Percentiles rank a stretch among this genome's conserved stretches.
These are phyloP conservation scores for Agastache rugosa DNA, from an alignment of 257 asterid species.

Conservation along the genomic window DNA sequence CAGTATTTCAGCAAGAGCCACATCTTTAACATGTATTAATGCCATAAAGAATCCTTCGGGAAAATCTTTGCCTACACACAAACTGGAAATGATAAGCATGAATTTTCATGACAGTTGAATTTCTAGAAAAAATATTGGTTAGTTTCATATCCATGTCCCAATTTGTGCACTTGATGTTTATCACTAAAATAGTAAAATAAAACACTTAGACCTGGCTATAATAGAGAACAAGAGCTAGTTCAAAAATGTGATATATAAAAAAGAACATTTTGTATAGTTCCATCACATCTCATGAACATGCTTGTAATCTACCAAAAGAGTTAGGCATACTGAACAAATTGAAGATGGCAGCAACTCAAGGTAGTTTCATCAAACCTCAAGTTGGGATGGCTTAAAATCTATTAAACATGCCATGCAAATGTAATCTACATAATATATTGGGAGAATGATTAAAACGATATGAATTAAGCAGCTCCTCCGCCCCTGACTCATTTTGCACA, in stretches of 20 bases:
- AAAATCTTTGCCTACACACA: slow-evolving; percentile 29
- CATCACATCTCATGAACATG: not conserved
- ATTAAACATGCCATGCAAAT: not conserved
- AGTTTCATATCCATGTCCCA: not conserved
- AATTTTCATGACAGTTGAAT: not conserved
- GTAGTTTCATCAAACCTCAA: not conserved
- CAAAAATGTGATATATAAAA: not conserved
- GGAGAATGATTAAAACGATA: not conserved
- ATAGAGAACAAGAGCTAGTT: not conserved
- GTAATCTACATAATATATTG: not conserved
- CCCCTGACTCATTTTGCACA: not conserved
- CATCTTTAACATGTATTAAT: slow-evolving; percentile 80
- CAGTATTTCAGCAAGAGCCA: slow-evolving; percentile 81
- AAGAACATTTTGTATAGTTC: not conserved
- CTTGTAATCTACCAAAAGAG: not conserved
- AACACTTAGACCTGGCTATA: not conserved
- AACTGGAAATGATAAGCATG: slow-evolving; percentile 23
- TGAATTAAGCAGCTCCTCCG: not conserved
- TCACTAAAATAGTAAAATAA: not conserved
- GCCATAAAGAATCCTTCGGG: slow-evolving; percentile 63
- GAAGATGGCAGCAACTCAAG: not conserved
- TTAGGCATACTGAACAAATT: not conserved
- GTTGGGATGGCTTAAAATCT: not conserved
- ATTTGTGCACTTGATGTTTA: not conserved
- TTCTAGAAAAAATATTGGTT: not conserved